Percentiles rank a stretch among this genome's conserved stretches.
These are phyloP conservation scores for Hericium erinaceus DNA, from an alignment of 768 basidiomycete species.

Conservation along the genomic window DNA sequence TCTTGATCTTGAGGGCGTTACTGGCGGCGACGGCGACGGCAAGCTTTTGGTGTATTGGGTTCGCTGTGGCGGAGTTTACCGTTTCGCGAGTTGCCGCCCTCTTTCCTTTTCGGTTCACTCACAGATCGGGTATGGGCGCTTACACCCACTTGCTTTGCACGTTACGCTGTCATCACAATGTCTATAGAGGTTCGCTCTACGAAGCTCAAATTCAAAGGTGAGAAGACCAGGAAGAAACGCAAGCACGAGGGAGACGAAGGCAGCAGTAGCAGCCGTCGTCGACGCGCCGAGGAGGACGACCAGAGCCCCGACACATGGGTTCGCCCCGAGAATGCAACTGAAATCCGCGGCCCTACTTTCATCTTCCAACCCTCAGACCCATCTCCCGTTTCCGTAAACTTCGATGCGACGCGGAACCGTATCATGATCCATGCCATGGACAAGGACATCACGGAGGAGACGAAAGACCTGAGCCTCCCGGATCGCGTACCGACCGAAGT, in stretches of 20 bases:
- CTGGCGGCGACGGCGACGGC: slow-evolving; percentile 35
- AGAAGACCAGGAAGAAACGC: slow-evolving; percentile 76
- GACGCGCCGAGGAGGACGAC: slow-evolving; percentile 47
- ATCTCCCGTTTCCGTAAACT: slow-evolving; percentile 66
- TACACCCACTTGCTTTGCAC: slow-evolving; percentile 15
- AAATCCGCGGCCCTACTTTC: slow-evolving; percentile 85
- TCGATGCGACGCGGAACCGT: slow-evolving; percentile 64
- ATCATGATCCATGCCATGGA: slow-evolving; percentile 59
- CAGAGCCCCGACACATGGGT: slow-evolving; percentile 74
- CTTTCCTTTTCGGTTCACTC: not conserved
- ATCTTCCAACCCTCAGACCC: slow-evolving; percentile 78
- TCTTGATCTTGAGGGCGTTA: slow-evolving; percentile 51
- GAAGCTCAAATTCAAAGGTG: slow-evolving; percentile 85
- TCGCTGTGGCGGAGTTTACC: slow-evolving; percentile 8
- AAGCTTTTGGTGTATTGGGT: slow-evolving; percentile 9
- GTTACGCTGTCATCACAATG: slow-evolving; percentile 25
- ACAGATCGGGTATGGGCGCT: not conserved
- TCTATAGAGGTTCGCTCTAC: slow-evolving; percentile 47
- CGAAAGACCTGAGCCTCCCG: slow-evolving; percentile 37
- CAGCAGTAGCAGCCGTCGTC: slow-evolving; percentile 35
- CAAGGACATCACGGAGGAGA: slow-evolving; percentile 45
- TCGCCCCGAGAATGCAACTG: slow-evolving; percentile 54
- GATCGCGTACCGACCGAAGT: slow-evolving; percentile 73
- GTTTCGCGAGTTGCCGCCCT: not conserved
- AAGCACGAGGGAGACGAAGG: slow-evolving; percentile 48